Evolutionary conservation across 2,329 filamentous ascomycete genomes (phyloP).

Genomic region (Ophiobolus disseminans): DNA sequence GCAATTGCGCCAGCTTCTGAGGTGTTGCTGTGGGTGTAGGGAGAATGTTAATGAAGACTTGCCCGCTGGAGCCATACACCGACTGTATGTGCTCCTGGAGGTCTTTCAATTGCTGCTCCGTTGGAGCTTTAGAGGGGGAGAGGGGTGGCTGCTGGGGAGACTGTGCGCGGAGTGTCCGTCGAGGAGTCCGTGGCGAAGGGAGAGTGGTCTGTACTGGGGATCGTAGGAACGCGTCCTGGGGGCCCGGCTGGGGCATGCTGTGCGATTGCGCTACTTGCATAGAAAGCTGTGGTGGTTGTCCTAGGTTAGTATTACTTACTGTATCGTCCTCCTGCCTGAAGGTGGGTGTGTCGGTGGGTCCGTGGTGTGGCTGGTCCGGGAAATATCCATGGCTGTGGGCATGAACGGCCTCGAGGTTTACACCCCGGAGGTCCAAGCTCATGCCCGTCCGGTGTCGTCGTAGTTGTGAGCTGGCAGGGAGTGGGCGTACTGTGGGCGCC

Average conservation of each 20-base stretch:
- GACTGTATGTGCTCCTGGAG: conserved; percentile 54
- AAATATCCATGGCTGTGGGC: conserved; percentile 45
- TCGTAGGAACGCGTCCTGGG: conserved; percentile 49
- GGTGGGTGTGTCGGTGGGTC: conserved; percentile 37
- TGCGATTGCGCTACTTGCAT: conserved; percentile 92
- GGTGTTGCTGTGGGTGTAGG: conserved; percentile 60
- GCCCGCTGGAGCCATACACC: conserved; percentile 51
- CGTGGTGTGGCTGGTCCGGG: conserved; percentile 48
- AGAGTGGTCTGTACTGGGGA: conserved; percentile 49
- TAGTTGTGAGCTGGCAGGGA: conserved; percentile 66
- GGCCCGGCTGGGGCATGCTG: conserved; percentile 80
- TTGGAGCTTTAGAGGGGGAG: conserved; percentile 45
- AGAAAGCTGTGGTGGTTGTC: conserved; percentile 74
- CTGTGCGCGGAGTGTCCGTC: conserved; percentile 40
- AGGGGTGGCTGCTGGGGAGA: conserved; percentile 43
- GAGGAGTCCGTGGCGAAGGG: conserved; percentile 44
- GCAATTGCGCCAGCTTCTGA: conserved; percentile 50
- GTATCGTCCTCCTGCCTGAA: conserved; percentile 58
- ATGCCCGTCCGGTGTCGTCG: conserved; percentile 72
- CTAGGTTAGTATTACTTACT: conserved; percentile 66
- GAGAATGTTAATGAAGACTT: conserved; percentile 56
- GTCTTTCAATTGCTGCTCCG: conserved; percentile 52
- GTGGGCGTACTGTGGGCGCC: conserved; percentile 71
- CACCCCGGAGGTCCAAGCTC: conserved; percentile 76
- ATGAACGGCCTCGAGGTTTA: conserved; percentile 57